Conservation (phyloP, 805 yeast species). For the Clavispora asparagi region DNA sequence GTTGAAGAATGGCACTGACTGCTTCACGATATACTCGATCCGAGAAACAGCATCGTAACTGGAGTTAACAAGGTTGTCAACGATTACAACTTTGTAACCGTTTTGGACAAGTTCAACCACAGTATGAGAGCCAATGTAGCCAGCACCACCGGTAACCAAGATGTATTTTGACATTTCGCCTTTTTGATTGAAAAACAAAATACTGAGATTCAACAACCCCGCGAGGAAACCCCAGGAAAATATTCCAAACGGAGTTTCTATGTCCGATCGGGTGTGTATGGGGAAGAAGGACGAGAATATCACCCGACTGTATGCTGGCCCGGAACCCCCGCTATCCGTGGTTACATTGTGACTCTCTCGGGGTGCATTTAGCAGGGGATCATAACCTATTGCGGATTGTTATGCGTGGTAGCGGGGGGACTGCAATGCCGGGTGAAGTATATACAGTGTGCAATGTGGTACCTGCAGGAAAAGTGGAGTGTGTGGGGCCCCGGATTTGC, state of each 20-base stretch:
- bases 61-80: conserved; percentile 67
- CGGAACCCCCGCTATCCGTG: neutral
- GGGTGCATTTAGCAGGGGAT: too few species aligned
- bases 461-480: neutral
- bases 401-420: too few species aligned
- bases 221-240: too few species aligned
- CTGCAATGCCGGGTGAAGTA: too few species aligned
- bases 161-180: conserved; percentile 27
- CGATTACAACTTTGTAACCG: conserved; percentile 66
- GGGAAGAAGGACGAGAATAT: too few species aligned
- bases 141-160: conserved; percentile 82
- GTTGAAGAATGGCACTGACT: conserved; percentile 49
- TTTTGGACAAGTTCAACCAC: conserved; percentile 56
- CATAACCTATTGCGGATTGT: too few species aligned
- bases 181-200: too few species aligned
- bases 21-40: conserved; percentile 49
- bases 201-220: too few species aligned
- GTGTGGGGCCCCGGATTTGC: neutral
- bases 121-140: conserved; percentile 82
- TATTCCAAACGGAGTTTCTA: too few species aligned
- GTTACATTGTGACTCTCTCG: neutral
- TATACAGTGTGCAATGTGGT: neutral
- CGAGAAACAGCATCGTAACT: conserved; percentile 61
- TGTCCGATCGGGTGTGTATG: too few species aligned
- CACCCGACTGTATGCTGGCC: too few species aligned